Conservation (phyloP, 208 protist genomes). For the Crithidia bombi region DNA sequence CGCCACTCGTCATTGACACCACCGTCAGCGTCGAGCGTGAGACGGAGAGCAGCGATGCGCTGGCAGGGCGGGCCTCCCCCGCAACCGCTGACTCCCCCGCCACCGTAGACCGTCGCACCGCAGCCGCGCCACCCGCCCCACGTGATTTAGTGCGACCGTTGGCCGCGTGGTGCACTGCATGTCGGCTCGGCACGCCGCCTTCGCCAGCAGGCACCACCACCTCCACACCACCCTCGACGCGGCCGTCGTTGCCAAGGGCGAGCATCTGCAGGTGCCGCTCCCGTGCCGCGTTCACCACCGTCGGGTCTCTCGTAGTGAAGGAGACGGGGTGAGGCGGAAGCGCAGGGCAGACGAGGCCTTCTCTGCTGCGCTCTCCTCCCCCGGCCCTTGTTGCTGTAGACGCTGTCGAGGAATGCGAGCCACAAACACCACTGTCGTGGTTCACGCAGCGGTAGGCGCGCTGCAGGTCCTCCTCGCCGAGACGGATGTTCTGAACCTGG, state of each 20-base stretch:
- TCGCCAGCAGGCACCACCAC: conserved; percentile 60
- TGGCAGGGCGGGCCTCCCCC: background rate
- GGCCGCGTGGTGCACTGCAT: background rate
- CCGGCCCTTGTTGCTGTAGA: background rate
- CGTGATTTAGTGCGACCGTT: background rate
- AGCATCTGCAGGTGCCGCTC: conserved; percentile 66
- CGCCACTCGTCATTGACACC: conserved; percentile 16
- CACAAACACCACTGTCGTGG: background rate
- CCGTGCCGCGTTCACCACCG: conserved; percentile 32
- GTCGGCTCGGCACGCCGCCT: conserved; percentile 45
- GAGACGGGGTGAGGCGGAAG: conserved; percentile 13
- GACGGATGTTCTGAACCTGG: conserved; percentile 63
- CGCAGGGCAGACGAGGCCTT: background rate
- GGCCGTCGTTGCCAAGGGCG: conserved; percentile 63
- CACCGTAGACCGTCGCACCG: conserved; percentile 8
- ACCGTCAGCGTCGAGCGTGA: conserved; percentile 19
- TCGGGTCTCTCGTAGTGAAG: conserved; percentile 20
- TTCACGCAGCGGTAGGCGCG: conserved; percentile 47
- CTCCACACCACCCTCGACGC: conserved; percentile 55
- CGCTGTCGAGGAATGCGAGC: background rate
- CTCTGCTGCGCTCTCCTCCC: conserved; percentile 4
- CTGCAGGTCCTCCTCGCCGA: conserved; percentile 71
- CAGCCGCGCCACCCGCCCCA: background rate
- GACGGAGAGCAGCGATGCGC: conserved; percentile 14
- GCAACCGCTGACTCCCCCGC: background rate